Conservation (phyloP, 2,329 filamentous ascomycete genomes). For the Pestalotiopsis sp. region DNA sequence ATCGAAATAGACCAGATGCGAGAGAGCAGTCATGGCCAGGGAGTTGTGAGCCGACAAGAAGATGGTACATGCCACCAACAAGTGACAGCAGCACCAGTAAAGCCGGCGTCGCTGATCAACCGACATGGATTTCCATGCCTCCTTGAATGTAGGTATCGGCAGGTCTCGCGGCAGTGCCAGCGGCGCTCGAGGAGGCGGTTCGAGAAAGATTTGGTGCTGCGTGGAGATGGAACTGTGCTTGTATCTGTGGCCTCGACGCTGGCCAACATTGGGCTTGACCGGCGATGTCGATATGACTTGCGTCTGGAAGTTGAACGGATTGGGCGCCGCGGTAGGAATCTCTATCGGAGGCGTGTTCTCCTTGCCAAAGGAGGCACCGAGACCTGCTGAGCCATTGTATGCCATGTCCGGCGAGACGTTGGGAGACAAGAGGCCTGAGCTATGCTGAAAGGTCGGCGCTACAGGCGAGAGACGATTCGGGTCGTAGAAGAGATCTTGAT, state of each 20-base stretch:
- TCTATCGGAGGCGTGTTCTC: constrained; percentile 37
- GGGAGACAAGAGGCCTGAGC: constrained; percentile 17
- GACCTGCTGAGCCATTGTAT: constrained; percentile 20
- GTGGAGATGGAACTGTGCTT: constrained; percentile 92
- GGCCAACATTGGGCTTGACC: constrained; percentile 84
- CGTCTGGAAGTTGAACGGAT: constrained; percentile 95
- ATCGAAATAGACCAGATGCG: constrained; percentile 93
- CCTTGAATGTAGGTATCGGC: constrained; percentile 84
- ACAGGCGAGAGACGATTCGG: constrained; percentile 33
- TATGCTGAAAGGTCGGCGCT: constrained; percentile 28
- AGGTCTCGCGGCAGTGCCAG: constrained; percentile 89
- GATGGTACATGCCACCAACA: constrained; percentile 79
- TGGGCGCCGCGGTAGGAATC: constrained; percentile 39
- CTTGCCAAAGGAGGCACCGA: constrained; percentile 24
- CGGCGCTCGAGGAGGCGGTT: constrained; percentile 83
- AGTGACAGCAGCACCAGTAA: constrained; percentile 89
- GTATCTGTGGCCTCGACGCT: constrained; percentile 94
- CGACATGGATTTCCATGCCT: constrained; percentile 90
- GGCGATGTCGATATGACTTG: constrained; percentile 74
- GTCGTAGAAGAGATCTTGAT: constrained; percentile 28
- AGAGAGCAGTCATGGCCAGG: constrained; percentile 87
- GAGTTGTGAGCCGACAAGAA: constrained; percentile 86
- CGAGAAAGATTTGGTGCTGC: constrained; percentile 92
- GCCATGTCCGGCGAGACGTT: constrained; percentile 25
- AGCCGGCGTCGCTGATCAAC: constrained; percentile 81